Evolutionary conservation across 306 rosid genomes (phyloP), one percentile per base, ranked within the genome.

Genomic region (Arachis hypogaea): DNA sequence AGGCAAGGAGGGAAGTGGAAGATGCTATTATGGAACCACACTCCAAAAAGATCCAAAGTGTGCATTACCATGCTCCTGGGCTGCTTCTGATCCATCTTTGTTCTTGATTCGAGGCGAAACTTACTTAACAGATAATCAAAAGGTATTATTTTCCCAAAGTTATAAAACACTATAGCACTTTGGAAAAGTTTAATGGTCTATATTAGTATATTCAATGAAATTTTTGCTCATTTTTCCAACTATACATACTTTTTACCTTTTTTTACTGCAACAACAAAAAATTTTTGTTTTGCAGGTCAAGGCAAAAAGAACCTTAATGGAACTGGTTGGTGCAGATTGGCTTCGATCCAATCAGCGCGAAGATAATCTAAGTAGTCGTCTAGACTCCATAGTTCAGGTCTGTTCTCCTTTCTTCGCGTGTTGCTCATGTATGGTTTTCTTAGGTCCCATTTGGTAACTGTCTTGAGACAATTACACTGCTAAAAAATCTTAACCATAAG

Each of bases 301-400:
- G 82, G 97, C 96, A 65, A 82, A 79, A 38, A 78, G 79, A 62
- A 86, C 93, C 29, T 63, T 85, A 78, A 90, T 87, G 96, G 86
- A 87, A 80, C 11, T 93, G 86, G 92, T 89, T 40, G 96, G 98
- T 57, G 92, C 85, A 55, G 98, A 93, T 77, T 93, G 98, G 97
- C 86, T 90, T 16, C 61, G 77, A 74, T 86, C 93, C 7, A 82
- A 85, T 73, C 63, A 46, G 50, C 84, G 89, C 83, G 96, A 86
- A 86, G 97, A 89, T 68, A 59, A 89, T 82, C 88, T 93, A 38
- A 82, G 96, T 72, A 68, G 89, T 73, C 96, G 93, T 41, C 85
- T 77, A 7, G 80, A 80, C 46, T 72, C 96, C 79, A 89, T 93
- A 46, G 90, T 87, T 78, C 95, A 90, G 89, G 98, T 93, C 69